These are phyloP conservation scores for Geosiphon pyriformis DNA, from an alignment of 192 early-diverging fungal genomes.

Conservation along the genomic window DNA sequence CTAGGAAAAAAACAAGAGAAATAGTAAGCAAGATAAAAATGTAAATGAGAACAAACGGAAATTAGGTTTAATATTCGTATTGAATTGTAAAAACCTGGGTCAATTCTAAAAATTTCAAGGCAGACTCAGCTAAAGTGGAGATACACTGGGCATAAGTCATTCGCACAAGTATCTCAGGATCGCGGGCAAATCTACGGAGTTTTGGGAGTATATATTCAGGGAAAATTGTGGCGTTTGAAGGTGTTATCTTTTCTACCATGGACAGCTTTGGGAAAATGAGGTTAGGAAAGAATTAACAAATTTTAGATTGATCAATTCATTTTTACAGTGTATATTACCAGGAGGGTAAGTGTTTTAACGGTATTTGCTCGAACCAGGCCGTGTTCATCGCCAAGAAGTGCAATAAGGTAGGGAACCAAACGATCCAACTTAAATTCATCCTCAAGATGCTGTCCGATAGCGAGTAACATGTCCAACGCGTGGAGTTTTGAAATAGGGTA, in stretches of 20 bases:
- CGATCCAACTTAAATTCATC: conserved; percentile 73
- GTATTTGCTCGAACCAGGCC: conserved; percentile 58
- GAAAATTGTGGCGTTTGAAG: conserved; percentile 81
- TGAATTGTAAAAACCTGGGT: conserved; percentile 61
- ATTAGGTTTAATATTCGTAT: no score
- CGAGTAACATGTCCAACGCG: conserved; percentile 70
- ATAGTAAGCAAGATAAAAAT: not conserved
- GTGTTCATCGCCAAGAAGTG: conserved; percentile 57
- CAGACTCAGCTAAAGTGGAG: conserved; percentile 70
- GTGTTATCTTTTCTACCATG: conserved; percentile 70
- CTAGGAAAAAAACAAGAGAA: conserved; percentile 19
- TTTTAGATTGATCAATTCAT: not conserved
- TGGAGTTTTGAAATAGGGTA: conserved; percentile 67
- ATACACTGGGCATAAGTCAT: conserved; percentile 80
- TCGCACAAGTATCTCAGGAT: conserved; percentile 72
- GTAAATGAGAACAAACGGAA: not conserved
- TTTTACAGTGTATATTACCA: conserved; percentile 42
- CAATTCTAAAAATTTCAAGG: conserved; percentile 67
- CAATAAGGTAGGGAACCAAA: conserved; percentile 72
- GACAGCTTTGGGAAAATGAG: conserved; percentile 45
- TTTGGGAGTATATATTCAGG: conserved; percentile 85
- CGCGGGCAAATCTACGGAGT: conserved; percentile 61
- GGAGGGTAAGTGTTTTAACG: conserved; percentile 59
- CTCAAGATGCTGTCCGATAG: conserved; percentile 55
- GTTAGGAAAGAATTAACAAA: not conserved